Evolutionary conservation across 176 grass and related monocot genomes (phyloP).

Genomic region (Zea mays): Zm-B73-REFERENCE-NAM-5.0 NC_050101.1:104198001-104198500

Average conservation of each 20-base stretch:
- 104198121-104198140: neutral
- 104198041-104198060: conserved; percentile 5
- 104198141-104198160: neutral
- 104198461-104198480: conserved; percentile 85
- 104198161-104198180: neutral
- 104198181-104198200: conserved; percentile 6
- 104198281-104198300: neutral
- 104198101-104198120: neutral
- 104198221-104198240: neutral
- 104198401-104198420: conserved; percentile 28
- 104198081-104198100: neutral
- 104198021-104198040: conserved; percentile 21
- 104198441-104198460: conserved; percentile 93
- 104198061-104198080: conserved; percentile 13
- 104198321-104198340: neutral
- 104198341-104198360: conserved; percentile 8
- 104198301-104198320: conserved; percentile 17
- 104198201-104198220: neutral
- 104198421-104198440: conserved; percentile 68
- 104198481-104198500: conserved; percentile 76
- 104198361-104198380: conserved; percentile 11
- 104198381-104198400: conserved; percentile 31
- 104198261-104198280: neutral
- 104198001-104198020: neutral
- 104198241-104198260: conserved; percentile 18